Percentiles rank a stretch among this genome's conserved stretches.
These are phyloP conservation scores for Endocarpon pusillum DNA, from an alignment of 495 filamentous ascomycete species.

Conservation along the genomic window DNA sequence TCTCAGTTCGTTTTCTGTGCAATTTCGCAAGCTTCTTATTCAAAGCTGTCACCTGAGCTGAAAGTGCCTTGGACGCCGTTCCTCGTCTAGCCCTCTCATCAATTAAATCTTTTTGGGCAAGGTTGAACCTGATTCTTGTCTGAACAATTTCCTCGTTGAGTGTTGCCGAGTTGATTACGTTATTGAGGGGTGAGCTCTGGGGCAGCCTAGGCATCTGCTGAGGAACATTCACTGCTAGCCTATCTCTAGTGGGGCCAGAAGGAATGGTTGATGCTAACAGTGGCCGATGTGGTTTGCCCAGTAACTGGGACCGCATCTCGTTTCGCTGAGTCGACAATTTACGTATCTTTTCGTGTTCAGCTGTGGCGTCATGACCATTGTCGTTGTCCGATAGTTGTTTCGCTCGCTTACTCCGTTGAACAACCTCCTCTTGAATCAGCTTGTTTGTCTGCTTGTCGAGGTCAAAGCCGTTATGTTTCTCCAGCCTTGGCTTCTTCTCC, in stretches of 20 bases:
- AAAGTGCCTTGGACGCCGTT: not conserved
- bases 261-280: no score
- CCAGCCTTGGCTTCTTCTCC: no score
- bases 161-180: not conserved
- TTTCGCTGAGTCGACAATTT: not conserved
- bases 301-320: not conserved
- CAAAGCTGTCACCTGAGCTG: not conserved
- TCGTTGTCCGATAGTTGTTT: not conserved
- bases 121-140: not conserved
- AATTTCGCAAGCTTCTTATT: not conserved
- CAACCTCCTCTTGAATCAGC: no score
- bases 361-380: not conserved
- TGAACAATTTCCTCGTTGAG: constrained; percentile 1
- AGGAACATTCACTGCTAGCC: not conserved
- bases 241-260: not conserved
- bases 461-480: no score
- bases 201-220: not conserved
- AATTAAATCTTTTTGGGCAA: not conserved
- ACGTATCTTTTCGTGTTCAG: not conserved
- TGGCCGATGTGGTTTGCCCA: no score
- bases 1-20: not conserved
- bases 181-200: not conserved
- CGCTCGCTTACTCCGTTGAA: no score
- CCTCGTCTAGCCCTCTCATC: not conserved
- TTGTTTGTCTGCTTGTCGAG: no score